These are phyloP conservation scores for Dryadomyces quercus-mongolicae DNA, from an alignment of 2,329 filamentous ascomycete genomes.

Conservation along the genomic window DNA sequence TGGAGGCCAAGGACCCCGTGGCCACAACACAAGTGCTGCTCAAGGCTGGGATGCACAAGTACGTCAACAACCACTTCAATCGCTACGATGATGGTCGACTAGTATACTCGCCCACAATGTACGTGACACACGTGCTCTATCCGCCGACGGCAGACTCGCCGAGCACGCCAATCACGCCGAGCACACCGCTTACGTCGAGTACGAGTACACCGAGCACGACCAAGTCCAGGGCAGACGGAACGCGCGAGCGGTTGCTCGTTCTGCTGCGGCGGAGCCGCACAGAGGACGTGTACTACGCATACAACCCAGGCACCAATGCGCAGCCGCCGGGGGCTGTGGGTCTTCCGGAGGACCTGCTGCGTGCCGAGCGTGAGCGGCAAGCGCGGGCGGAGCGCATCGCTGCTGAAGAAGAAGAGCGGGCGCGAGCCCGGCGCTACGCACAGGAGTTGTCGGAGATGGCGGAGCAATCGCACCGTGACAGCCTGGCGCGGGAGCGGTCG, in stretches of 20 bases:
- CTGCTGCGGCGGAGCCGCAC: conserved; percentile 41
- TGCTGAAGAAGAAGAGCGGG: conserved; percentile 36
- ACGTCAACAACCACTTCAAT: conserved; percentile 48
- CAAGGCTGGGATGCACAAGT: conserved; percentile 52
- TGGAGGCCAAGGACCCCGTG: conserved; percentile 43
- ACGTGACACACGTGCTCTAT: conserved; percentile 34
- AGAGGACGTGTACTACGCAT: conserved; percentile 39
- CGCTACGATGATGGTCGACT: conserved; percentile 37
- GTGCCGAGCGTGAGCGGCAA: conserved; percentile 37
- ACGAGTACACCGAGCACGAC: too few species aligned
- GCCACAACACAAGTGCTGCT: conserved; percentile 45
- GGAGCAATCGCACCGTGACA: conserved; percentile 32
- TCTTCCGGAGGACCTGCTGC: conserved; percentile 35
- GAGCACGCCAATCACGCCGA: too few species aligned
- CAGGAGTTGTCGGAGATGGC: conserved; percentile 36
- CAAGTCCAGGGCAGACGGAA: neutral
- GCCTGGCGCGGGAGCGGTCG: conserved; percentile 22
- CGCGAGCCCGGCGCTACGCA: conserved; percentile 32
- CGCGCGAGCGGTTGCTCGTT: conserved; percentile 28
- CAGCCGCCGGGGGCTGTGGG: conserved; percentile 42
- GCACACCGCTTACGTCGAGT: too few species aligned
- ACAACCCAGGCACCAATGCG: conserved; percentile 26
- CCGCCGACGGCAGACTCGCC: conserved; percentile 17
- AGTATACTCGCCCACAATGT: conserved; percentile 55
- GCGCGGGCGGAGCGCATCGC: conserved; percentile 31